Conservation (phyloP, 768 basidiomycete species). For the Plicaturopsis crispa region DNA sequence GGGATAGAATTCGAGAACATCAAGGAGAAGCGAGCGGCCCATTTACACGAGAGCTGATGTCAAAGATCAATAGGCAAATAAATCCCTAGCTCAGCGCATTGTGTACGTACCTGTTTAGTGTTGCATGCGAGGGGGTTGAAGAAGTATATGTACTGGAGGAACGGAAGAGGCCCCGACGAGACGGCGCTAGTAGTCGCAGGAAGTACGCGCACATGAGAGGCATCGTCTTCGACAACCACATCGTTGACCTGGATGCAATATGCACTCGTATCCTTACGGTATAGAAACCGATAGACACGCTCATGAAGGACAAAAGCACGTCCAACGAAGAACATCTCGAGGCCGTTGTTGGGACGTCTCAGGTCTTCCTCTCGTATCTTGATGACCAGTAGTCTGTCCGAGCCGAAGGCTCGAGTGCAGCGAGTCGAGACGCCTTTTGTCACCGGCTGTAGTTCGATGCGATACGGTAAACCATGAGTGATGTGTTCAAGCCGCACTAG, state of each 20-base stretch:
- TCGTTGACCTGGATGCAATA: slow-evolving; percentile 32
- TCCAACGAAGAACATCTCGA: slow-evolving; percentile 21
- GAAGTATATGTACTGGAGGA: slow-evolving; percentile 34
- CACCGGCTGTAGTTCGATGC: slow-evolving; percentile 24
- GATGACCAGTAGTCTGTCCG: slow-evolving; percentile 27
- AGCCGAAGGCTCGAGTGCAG: slow-evolving; percentile 34
- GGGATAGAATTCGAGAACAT: slow-evolving; percentile 46
- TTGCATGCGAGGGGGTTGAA: slow-evolving; percentile 36
- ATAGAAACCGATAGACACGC: slow-evolving; percentile 32
- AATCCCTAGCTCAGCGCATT: not conserved
- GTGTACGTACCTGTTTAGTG: slow-evolving; percentile 28
- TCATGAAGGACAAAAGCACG: slow-evolving; percentile 29
- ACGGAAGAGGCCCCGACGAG: slow-evolving; percentile 14
- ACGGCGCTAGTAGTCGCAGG: slow-evolving; percentile 4
- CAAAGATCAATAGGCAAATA: slow-evolving; percentile 1
- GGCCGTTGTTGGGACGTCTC: slow-evolving; percentile 7
- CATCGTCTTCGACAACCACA: slow-evolving; percentile 17
- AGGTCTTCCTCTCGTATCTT: slow-evolving; percentile 18
- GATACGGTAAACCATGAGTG: slow-evolving; percentile 8
- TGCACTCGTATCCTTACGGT: slow-evolving; percentile 28
- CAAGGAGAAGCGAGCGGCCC: slow-evolving; percentile 38
- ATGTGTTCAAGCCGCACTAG: slow-evolving; percentile 9
- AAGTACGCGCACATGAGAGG: slow-evolving; percentile 11
- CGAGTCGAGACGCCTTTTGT: slow-evolving; percentile 30
- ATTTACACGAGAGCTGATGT: slow-evolving; percentile 43